Base-by-base conservation (phyloP, 176 grass and related monocot genomes). In the Triticum timopheevii region DNA sequence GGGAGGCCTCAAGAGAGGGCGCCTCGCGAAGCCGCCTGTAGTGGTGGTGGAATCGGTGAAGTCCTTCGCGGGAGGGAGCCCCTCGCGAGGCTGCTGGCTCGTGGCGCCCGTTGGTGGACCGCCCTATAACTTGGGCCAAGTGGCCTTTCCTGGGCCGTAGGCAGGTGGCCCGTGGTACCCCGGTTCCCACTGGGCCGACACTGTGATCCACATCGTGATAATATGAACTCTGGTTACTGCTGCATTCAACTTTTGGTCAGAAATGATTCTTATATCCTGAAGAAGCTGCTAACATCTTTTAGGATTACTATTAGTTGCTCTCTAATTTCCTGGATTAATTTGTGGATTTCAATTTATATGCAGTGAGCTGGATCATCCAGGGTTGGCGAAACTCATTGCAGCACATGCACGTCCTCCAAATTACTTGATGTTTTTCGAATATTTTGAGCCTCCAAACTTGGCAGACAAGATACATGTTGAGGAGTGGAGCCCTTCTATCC, bases 381-480 rank as follows among this genome's bases (percentile, higher is more conserved):
- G 96, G 61, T 84, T 98, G 82, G 88, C 88, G 1, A 89, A 94
- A 40, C 85, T 98, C 82, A 78, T 96, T 5, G 93, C 93, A 30
- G 93, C 94, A 47, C 94, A 98, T 86, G 96, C 93, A 42, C 90
- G 40, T 68, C 96, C 96, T 64, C 96, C 96, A 1, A 94, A 96
- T 87, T 98, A 98, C 85, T 73, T 92, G 69, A 61, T 94, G 68
- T 96, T 98, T 86, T 98, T 94, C 66, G 84, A 98, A n/a, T 89
- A 94, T 67, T 98, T 96, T 19, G 92, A 98, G 67, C 90, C 93
- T 65, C 90, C 92, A 84, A 98, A 95, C 82, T 86, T 96, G 66
- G 90, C 90, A 7, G 96, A 96, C 8, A 98, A 94, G 82, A 81
- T 98, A 72, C 96, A 98, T 50, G 61, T 94, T 0, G 92, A 98